Evolutionary conservation across 73 alveolate species (phyloP).

Genomic region (Tetrahymena borealis): DNA sequence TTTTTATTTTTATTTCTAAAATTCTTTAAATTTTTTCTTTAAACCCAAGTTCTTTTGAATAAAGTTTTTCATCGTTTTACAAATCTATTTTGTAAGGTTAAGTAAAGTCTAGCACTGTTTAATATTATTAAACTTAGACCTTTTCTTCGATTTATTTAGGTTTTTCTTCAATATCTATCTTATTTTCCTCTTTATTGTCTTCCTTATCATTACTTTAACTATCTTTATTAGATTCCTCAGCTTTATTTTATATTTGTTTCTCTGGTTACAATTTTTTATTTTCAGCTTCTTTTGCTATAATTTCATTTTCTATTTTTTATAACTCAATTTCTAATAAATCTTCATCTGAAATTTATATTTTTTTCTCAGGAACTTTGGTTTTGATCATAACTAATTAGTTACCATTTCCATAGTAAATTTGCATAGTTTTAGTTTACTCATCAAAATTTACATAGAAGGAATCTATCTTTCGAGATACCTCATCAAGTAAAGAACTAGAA

Average conservation of each 20-base stretch:
- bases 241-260: not conserved
- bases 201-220: not conserved
- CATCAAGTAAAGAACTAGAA: not conserved
- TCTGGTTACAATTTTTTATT: not conserved
- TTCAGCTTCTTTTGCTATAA: not conserved
- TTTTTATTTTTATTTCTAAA: not conserved
- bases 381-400: not conserved
- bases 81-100: not conserved
- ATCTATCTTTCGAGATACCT: not conserved
- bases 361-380: not conserved
- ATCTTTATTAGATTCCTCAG: not conserved
- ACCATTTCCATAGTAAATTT: not conserved
- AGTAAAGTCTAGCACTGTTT: not conserved
- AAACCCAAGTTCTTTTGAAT: not conserved
- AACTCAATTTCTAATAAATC: not conserved
- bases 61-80: not conserved
- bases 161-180: not conserved
- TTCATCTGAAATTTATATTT: not conserved
- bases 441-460: not conserved
- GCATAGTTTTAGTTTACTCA: not conserved
- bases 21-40: not conserved
- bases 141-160: too few relatives aligned
- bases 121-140: not conserved
- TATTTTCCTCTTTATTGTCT: not conserved
- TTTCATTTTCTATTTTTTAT: not conserved